A percentile compares a stretch with the other conserved stretches of the same genome.
phyloP scores from a whole-genome alignment of 1,284 basidiomycete genomes.

The Clitocybe nebularis region DNA sequence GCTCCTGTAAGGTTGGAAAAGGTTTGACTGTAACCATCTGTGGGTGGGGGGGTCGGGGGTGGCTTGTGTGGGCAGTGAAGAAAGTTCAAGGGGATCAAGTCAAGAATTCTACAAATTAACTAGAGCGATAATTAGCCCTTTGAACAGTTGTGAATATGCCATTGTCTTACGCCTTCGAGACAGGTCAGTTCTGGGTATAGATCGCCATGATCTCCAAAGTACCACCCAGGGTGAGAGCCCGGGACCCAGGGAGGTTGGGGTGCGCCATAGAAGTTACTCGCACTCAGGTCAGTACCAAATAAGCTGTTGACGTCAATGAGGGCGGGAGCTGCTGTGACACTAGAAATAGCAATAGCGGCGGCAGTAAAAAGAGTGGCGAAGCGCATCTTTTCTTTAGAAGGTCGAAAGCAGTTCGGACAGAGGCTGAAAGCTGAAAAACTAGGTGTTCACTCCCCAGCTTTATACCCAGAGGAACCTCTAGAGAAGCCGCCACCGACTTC shows the following conservation, averaged over 20 bases:
- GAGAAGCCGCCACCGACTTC: neutral
- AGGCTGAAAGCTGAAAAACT: constrained; percentile 8
- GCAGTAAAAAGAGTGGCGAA: constrained; percentile 25
- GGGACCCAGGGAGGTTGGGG: constrained; percentile 34
- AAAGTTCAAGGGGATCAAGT: constrained; percentile 27
- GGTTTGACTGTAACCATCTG: constrained; percentile 32
- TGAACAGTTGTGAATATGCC: no score
- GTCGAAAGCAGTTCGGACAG: neutral
- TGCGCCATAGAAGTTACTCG: constrained; percentile 32
- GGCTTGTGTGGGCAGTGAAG: constrained; percentile 31
- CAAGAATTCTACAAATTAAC: constrained; percentile 33
- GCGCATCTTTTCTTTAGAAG: constrained; percentile 25
- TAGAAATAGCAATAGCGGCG: constrained; percentile 21
- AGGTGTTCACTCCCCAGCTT: constrained; percentile 1
- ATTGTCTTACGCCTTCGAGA: constrained; percentile 26
- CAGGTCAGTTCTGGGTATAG: constrained; percentile 27
- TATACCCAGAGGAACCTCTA: constrained; percentile 12
- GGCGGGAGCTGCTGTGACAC: constrained; percentile 22
- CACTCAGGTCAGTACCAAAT: constrained; percentile 23
- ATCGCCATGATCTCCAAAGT: constrained; percentile 28
- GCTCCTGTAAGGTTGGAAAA: constrained; percentile 40
- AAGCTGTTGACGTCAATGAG: constrained; percentile 12
- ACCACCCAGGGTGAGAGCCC: constrained; percentile 36
- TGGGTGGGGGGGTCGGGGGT: constrained; percentile 20
- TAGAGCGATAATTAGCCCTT: constrained; percentile 16